These are phyloP conservation scores for Dalbergia cochinchinensis DNA, from an alignment of 306 rosid species.

Conservation along the genomic window DNA sequence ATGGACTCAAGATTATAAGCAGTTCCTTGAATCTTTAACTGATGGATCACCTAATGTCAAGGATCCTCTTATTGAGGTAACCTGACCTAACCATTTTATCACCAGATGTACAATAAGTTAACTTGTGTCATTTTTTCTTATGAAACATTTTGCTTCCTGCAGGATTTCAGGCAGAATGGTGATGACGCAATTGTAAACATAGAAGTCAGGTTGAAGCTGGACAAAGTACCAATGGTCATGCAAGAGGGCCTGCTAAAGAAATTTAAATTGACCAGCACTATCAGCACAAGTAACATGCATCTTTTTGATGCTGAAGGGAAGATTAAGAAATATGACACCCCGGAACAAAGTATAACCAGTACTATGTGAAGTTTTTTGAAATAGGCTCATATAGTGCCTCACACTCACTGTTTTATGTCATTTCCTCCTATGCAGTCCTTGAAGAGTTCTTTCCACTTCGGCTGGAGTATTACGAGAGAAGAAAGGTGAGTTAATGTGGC, in stretches of 20 bases:
- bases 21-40: constrained; percentile 78
- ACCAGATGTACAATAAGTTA: not conserved
- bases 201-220: constrained; percentile 66
- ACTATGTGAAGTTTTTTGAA: not conserved
- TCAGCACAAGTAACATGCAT: constrained; percentile 91
- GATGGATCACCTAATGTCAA: constrained; percentile 75
- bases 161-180: constrained; percentile 88
- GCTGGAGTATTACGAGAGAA: constrained; percentile 74
- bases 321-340: constrained; percentile 82
- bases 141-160: constrained; percentile 36
- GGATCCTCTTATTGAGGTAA: constrained; percentile 85
- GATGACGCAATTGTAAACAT: constrained; percentile 81
- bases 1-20: constrained; percentile 97
- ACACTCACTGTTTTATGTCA: constrained; percentile 15
- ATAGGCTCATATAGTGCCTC: not conserved
- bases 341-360: constrained; percentile 78
- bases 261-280: constrained; percentile 66
- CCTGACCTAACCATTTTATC: not conserved
- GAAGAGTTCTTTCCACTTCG: constrained; percentile 83
- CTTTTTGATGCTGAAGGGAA: constrained; percentile 82
- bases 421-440: constrained; percentile 74
- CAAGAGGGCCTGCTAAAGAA: constrained; percentile 90
- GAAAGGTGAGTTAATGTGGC: constrained; percentile 70
- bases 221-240: constrained; percentile 60
- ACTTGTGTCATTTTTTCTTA: constrained; percentile 1